Percentiles rank a stretch among this genome's conserved stretches.
Conservation (phyloP, 805 yeast genomes). For the Zygoascus flipseniorum region DNA sequence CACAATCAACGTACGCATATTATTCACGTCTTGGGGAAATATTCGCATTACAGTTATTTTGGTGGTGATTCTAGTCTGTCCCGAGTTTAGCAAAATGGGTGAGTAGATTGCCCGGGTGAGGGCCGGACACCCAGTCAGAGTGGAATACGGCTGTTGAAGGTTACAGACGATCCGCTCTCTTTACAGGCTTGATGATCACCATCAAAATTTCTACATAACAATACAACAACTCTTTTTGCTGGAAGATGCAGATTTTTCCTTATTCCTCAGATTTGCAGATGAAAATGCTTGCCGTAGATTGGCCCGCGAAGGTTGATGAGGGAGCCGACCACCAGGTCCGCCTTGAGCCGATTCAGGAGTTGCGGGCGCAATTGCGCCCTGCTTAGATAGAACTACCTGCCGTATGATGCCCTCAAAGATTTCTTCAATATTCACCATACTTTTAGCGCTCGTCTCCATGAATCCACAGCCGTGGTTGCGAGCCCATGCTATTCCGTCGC, state of each 20-base stretch:
- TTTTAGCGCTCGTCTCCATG: slow-evolving; percentile 84
- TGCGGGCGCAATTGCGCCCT: neutral
- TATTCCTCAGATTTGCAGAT: slow-evolving; percentile 9
- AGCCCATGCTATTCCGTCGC: slow-evolving; percentile 50
- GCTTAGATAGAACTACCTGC: slow-evolving; percentile 29
- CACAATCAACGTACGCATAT: too few species aligned
- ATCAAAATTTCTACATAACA: neutral
- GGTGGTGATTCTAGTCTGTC: too few species aligned
- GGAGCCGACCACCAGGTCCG: neutral
- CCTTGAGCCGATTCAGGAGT: neutral
- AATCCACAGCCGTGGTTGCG: slow-evolving; percentile 57
- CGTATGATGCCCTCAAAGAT: slow-evolving; percentile 62
- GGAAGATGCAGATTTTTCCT: neutral
- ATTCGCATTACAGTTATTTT: too few species aligned
- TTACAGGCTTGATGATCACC: too few species aligned
- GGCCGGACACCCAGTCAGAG: too few species aligned
- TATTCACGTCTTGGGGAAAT: too few species aligned
- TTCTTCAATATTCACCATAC: slow-evolving; percentile 74
- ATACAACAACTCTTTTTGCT: neutral
- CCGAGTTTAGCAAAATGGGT: too few species aligned
- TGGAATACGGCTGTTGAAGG: too few species aligned
- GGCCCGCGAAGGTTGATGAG: slow-evolving; percentile 4
- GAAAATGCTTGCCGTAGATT: slow-evolving; percentile 13
- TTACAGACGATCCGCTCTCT: too few species aligned
- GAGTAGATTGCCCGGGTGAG: too few species aligned